Conservation (phyloP, 106 monocot genomes). For the Dioscorea alata region DNA sequence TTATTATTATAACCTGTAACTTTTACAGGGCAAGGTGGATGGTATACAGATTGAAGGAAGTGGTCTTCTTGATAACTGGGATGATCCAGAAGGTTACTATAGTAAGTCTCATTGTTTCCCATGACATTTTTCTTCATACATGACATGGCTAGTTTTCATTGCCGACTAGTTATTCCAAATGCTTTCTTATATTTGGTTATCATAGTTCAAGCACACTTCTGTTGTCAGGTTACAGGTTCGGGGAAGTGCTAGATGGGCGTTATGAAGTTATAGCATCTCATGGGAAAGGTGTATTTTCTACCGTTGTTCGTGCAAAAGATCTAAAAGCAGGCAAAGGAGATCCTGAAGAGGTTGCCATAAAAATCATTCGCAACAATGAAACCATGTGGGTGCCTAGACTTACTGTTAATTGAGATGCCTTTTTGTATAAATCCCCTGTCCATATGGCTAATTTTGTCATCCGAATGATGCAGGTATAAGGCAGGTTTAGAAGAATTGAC, state of each 20-base stretch:
- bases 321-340: slow-evolving; percentile 74
- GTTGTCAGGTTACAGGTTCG: slow-evolving; percentile 65
- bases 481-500: slow-evolving; percentile 80
- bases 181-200: too few species aligned
- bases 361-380: slow-evolving; percentile 98
- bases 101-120: slow-evolving; percentile 39
- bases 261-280: slow-evolving; percentile 95
- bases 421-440: neutral
- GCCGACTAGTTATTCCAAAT: too few species aligned
- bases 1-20: neutral
- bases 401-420: neutral
- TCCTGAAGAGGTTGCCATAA: slow-evolving; percentile 91
- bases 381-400: slow-evolving; percentile 50
- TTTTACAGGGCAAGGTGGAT: slow-evolving; percentile 74
- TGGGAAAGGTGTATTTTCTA: slow-evolving; percentile 98
- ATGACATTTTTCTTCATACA: neutral
- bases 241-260: slow-evolving; percentile 91
- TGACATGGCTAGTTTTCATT: neutral
- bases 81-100: slow-evolving; percentile 99
- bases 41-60: slow-evolving; percentile 53
- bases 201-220: neutral
- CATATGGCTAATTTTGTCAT: neutral
- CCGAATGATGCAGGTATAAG: slow-evolving; percentile 62
- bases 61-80: slow-evolving; percentile 95
- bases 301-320: slow-evolving; percentile 98